Evolutionary conservation across 805 yeast genomes (phyloP), one percentile per base, ranked within the genome.

Genomic region (Candida krabiensis): DNA sequence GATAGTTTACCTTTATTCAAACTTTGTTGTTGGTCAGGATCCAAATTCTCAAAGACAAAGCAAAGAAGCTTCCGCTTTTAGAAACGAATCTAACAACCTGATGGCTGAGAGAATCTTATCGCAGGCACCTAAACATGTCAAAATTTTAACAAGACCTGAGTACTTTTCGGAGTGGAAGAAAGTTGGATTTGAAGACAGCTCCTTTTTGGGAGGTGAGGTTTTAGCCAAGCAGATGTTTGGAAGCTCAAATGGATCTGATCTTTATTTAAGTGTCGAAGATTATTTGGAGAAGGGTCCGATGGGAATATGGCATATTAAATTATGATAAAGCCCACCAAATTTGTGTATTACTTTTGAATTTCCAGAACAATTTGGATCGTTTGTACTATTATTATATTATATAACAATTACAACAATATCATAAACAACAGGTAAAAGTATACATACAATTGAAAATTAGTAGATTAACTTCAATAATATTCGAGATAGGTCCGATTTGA

Each of bases 111-210:
- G 46, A 47, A 54, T 45, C 41, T 57, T 44, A 47, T 71, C 35
- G 17, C 98, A 91, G 64, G 89, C 83, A 2, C 98, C 97, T 16
- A 79, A 80, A n/a, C 69, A 80, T 11, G 74, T 90, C 39, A 79
- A 75, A 48, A 56, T 79, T 34, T 79, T 81, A 18, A 82, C 83
- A 52, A 74, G 79, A 60, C 95, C 96, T 0, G 98, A 91, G 39
- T 90, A 91, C 61, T 91, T 91, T 64, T 86, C 96, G 1, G 96
- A 87, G 49, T 91, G 97, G 97, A 90, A 90, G 64, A 79, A 78
- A 59, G 63, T 64, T 26, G 89, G 91, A 1, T 82, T 83, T 75
- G 80, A 83, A 41, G 89, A 86, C 49, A 77, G 83, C 22, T 72
- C 79, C 41, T 87, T 90, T 56, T 66, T 90, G 44, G 98, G 98